phyloP scores from a whole-genome alignment of 257 asterid species.

The Fraxinus americana region DNA sequence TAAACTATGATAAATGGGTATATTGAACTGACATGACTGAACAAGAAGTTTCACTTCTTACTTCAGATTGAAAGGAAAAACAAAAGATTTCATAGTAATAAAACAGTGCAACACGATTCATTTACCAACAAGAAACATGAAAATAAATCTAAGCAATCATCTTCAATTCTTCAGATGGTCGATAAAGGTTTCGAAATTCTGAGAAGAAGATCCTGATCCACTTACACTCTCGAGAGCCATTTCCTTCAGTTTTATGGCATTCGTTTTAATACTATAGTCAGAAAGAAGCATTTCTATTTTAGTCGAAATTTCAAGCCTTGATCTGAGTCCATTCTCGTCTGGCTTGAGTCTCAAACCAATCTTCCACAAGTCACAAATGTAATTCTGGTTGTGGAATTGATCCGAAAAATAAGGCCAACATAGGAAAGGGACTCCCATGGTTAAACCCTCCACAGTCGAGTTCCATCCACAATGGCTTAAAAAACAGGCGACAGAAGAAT shows the following conservation, averaged over 20 bases:
- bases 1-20: no score
- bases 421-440: slow-evolving; percentile 56
- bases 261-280: slow-evolving; percentile 33
- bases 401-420: slow-evolving; percentile 75
- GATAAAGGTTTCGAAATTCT: no score
- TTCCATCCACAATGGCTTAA: slow-evolving; percentile 70
- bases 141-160: no score
- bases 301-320: slow-evolving; percentile 41
- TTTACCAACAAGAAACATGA: no score
- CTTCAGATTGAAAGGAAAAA: no score
- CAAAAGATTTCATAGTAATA: no score
- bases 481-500: slow-evolving; percentile 50
- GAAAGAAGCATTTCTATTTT: slow-evolving; percentile 39
- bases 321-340: slow-evolving; percentile 41
- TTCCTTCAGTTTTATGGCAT: slow-evolving; percentile 36
- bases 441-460: slow-evolving; percentile 58
- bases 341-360: slow-evolving; percentile 39
- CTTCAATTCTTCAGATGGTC: no score
- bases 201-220: slow-evolving; percentile 43
- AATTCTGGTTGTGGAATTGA: slow-evolving; percentile 44
- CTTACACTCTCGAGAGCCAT: slow-evolving; percentile 37
- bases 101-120: no score
- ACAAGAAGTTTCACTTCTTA: no score
- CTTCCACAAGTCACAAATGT: slow-evolving; percentile 50
- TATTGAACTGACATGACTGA: no score